A percentile compares a stretch with the other conserved stretches of the same genome.
Conservation (phyloP, 352 stramenopile genomes). For the Salisapilia sapeloensis region DNA sequence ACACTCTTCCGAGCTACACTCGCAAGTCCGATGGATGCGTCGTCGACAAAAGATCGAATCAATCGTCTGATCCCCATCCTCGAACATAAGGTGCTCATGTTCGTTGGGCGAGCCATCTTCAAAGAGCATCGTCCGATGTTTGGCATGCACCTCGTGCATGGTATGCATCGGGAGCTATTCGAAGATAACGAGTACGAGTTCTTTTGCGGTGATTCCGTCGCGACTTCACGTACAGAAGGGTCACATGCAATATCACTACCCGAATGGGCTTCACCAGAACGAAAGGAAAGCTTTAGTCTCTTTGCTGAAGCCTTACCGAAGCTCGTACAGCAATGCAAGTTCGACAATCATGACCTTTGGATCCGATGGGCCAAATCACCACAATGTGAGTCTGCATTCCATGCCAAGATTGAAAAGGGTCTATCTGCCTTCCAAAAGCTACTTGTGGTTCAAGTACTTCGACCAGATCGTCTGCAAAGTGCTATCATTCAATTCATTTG, state of each 20-base stretch:
- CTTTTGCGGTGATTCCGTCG: constrained; percentile 78
- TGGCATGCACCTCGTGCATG: constrained; percentile 86
- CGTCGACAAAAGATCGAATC: constrained; percentile 67
- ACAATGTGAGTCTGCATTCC: constrained; percentile 86
- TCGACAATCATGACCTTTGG: constrained; percentile 77
- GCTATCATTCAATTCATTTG: constrained; percentile 85
- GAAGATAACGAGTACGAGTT: constrained; percentile 87
- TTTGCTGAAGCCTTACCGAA: constrained; percentile 61
- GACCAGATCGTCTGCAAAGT: constrained; percentile 81
- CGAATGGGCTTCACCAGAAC: constrained; percentile 70
- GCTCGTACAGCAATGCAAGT: constrained; percentile 57
- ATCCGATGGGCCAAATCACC: constrained; percentile 73
- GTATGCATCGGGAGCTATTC: constrained; percentile 86
- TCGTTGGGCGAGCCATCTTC: constrained; percentile 83
- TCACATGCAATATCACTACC: constrained; percentile 14
- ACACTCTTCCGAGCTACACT: constrained; percentile 75
- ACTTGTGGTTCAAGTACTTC: constrained; percentile 83
- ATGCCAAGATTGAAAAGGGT: constrained; percentile 71
- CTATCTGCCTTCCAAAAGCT: constrained; percentile 86
- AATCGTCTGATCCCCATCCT: constrained; percentile 70
- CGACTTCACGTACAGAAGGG: constrained; percentile 2
- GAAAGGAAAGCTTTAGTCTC: constrained; percentile 67
- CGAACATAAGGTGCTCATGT: constrained; percentile 83
- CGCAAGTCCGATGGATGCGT: constrained; percentile 60
- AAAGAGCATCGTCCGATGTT: constrained; percentile 91